Base-by-base conservation (phyloP, 345 rosid species). In the Jatropha curcas region DNA sequence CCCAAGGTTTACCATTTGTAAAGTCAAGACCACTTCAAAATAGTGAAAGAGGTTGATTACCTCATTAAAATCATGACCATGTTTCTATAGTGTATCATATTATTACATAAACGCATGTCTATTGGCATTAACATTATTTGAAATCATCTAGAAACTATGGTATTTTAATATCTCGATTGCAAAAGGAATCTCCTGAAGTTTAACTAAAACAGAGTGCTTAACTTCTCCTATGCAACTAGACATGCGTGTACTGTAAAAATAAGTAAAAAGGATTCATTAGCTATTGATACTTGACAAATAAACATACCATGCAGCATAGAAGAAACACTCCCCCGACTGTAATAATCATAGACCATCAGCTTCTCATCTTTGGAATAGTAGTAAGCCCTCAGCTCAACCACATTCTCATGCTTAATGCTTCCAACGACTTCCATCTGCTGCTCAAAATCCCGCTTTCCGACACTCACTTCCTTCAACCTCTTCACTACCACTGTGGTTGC, bases 381-480 rank as follows among this genome's bases (percentile, higher is more conserved):
- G 74, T 89, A 95, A 13, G 97, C 99, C 78, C 84, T 92, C 70
- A 95, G 82, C 80, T 92, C 96, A 53, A 81, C 87, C 80, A 95
- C 90, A 80, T 91, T 88, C 28, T 88, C 86, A 58, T 92, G 97
- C 84, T 76, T 86, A 50, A 92, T 89, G 28, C 83, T 81, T 50
- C 97, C 98, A 65, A 88, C 88, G 70, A 88, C 34, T 75, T 95
- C 93, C 99, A 95, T 92, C 73, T 90, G 98, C 74, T 88, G 94
- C 82, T 95, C 98, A n/a, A 91, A 95, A 70, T 89, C 98, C 34
- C 94, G 76, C 81, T 88, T 91, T 66, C 96, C 92, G 2, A 62
- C 97, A 19, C 82, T 82, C 27, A 95, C 98, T 76, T 91, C 93
- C 79, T 92, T 95, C 77, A 92, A 60, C 77, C 97, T 80, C 84